Evolutionary conservation across 192 early-diverging fungal species (phyloP).

Genomic region (Mortierella alpina): DNA sequence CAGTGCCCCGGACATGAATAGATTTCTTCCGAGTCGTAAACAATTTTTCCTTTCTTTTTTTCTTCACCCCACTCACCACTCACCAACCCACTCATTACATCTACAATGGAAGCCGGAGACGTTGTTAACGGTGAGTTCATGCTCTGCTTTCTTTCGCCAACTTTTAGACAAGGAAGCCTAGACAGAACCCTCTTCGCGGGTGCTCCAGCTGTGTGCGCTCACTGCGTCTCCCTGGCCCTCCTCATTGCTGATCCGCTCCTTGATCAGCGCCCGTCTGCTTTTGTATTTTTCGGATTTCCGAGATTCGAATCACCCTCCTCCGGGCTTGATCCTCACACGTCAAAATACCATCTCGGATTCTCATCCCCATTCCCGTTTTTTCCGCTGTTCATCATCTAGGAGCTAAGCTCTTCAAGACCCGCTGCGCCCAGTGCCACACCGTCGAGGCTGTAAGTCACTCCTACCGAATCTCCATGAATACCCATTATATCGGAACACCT

Average conservation of each 20-base stretch:
- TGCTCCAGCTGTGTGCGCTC: too few relatives aligned
- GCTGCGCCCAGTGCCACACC: conserved; percentile 98
- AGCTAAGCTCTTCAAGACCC: conserved; percentile 89
- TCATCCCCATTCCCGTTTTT: not conserved
- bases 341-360: not conserved
- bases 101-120: conserved; percentile 18
- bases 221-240: too few relatives aligned
- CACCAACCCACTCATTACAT: conserved; percentile 10
- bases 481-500: too few relatives aligned
- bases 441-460: conserved; percentile 69
- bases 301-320: too few relatives aligned
- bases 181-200: too few relatives aligned
- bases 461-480: too few relatives aligned
- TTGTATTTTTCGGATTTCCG: too few relatives aligned
- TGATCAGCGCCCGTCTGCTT: too few relatives aligned
- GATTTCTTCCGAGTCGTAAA: not conserved
- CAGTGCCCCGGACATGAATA: not conserved
- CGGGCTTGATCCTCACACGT: too few relatives aligned
- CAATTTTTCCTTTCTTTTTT: not conserved
- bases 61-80: not conserved
- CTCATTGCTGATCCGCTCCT: too few relatives aligned
- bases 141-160: not conserved
- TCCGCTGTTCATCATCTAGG: conserved; percentile 18
- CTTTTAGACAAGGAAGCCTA: too few relatives aligned
- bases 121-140: conserved; percentile 17